A percentile compares a stretch with the other conserved stretches of the same genome.
These are phyloP conservation scores for Piedraia hortae DNA, from an alignment of 2,329 filamentous ascomycete species.

Conservation along the genomic window DNA sequence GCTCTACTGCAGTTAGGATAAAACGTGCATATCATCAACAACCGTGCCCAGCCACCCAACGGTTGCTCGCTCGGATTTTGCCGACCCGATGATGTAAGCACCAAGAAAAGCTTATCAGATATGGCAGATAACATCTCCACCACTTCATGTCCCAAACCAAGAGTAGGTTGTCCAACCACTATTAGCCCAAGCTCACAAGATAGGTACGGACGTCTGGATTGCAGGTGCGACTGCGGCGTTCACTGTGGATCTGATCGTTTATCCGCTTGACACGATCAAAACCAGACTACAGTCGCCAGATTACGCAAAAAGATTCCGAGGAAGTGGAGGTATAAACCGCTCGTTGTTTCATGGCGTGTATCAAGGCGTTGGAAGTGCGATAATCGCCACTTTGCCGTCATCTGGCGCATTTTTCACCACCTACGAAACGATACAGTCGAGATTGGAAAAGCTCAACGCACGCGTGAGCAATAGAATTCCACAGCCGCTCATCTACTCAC, in stretches of 20 bases:
- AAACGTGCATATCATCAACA: too few relatives aligned
- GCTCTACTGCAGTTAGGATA: too few relatives aligned
- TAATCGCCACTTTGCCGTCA: conserved; percentile 68
- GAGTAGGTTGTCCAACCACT: conserved; percentile 1
- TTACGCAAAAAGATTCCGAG: conserved; percentile 39
- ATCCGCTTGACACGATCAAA: conserved; percentile 73
- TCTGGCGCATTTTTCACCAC: conserved; percentile 66
- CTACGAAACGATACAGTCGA: conserved; percentile 49
- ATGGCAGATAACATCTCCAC: too few relatives aligned
- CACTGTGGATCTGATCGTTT: conserved; percentile 60
- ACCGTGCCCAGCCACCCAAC: too few relatives aligned
- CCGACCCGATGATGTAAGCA: too few relatives aligned
- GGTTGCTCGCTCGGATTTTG: too few relatives aligned
- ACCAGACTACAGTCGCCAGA: conserved; percentile 59
- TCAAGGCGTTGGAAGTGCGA: conserved; percentile 62
- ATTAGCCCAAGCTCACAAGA: not conserved
- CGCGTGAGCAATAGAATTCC: conserved; percentile 24
- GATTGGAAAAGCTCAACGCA: conserved; percentile 24
- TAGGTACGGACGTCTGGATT: conserved; percentile 10
- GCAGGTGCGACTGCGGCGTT: conserved; percentile 68
- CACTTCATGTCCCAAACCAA: conserved; percentile 10
- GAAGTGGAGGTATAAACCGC: conserved; percentile 25
- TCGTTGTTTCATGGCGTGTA: conserved; percentile 48
- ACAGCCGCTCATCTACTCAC: conserved; percentile 40
- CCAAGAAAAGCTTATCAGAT: too few relatives aligned